phyloP scores from a whole-genome alignment of 371 early-diverging fungal genomes.

The Actinomortierella ambigua region DNA sequence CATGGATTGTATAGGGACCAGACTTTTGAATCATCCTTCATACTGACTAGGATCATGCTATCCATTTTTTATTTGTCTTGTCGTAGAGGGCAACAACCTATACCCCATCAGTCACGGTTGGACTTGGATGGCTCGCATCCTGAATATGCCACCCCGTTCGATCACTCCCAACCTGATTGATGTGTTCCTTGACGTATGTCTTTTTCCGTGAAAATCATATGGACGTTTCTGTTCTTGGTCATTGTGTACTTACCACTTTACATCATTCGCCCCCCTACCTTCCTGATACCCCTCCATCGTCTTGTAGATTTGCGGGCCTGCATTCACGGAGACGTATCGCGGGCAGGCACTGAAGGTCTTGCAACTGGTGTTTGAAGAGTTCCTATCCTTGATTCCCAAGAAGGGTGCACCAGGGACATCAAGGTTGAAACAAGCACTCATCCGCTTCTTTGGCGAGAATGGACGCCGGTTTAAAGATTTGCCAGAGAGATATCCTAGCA shows the following conservation, averaged over 20 bases:
- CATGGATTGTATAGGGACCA: not conserved
- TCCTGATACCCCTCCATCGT: not conserved
- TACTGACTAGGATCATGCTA: too few relatives aligned
- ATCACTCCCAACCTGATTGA: slow-evolving; percentile 74
- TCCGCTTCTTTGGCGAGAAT: too few relatives aligned
- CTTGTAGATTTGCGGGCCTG: slow-evolving; percentile 31
- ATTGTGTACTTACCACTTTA: not conserved
- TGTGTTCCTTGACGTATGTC: slow-evolving; percentile 64
- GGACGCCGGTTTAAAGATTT: too few relatives aligned
- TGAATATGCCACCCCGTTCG: slow-evolving; percentile 74
- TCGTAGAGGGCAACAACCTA: slow-evolving; percentile 54
- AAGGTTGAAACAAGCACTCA: slow-evolving; percentile 8
- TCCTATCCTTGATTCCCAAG: slow-evolving; percentile 28
- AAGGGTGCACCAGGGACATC: slow-evolving; percentile 21
- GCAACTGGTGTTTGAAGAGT: slow-evolving; percentile 11
- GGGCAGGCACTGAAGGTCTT: slow-evolving; percentile 25
- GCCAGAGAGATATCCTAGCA: too few relatives aligned
- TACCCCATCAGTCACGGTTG: slow-evolving; percentile 72
- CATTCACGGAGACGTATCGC: slow-evolving; percentile 18
- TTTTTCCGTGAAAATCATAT: not conserved
- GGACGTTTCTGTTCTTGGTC: not conserved
- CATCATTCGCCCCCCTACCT: too few relatives aligned
- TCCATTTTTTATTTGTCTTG: slow-evolving; percentile 1
- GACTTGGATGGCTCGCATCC: slow-evolving; percentile 81
- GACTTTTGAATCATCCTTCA: not conserved